phyloP scores from a whole-genome alignment of 768 basidiomycete species.

The Phlebiopsis flavidoalba region DNA sequence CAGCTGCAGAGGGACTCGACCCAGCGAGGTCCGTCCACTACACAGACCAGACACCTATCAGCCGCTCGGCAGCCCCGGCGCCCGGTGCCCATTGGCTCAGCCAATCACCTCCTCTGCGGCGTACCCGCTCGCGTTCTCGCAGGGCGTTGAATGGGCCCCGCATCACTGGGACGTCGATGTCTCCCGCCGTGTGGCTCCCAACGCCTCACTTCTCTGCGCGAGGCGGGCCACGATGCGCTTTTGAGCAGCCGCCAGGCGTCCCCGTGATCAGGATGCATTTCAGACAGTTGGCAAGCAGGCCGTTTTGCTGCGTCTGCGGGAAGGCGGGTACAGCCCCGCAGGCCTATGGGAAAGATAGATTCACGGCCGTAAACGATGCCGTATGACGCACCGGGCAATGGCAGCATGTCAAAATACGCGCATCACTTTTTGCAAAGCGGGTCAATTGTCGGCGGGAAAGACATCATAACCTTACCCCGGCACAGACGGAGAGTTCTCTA shows the following conservation, averaged over 20 bases:
- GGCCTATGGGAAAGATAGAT: background rate
- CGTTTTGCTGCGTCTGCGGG: background rate
- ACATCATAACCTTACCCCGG: no score
- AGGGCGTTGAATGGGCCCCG: background rate
- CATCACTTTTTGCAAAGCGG: no score
- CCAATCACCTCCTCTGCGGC: background rate
- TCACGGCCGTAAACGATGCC: no score
- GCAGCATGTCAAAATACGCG: no score
- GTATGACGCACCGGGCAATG: no score
- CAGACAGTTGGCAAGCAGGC: no score
- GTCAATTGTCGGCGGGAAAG: no score
- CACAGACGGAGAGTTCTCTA: no score
- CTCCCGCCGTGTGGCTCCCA: no score
- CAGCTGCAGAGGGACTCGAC: background rate
- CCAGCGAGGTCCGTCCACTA: background rate
- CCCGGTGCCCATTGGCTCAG: background rate
- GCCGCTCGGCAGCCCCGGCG: background rate
- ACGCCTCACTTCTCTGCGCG: no score
- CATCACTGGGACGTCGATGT: no score
- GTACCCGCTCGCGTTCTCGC: background rate
- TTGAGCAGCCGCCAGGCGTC: background rate
- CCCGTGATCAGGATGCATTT: no score
- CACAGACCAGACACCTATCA: background rate
- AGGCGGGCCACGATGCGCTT: conserved; percentile 4
- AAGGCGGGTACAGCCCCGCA: background rate